phyloP scores from a whole-genome alignment of 108 stramenopile genomes.

The Nannochloropsis oceanica region DNA sequence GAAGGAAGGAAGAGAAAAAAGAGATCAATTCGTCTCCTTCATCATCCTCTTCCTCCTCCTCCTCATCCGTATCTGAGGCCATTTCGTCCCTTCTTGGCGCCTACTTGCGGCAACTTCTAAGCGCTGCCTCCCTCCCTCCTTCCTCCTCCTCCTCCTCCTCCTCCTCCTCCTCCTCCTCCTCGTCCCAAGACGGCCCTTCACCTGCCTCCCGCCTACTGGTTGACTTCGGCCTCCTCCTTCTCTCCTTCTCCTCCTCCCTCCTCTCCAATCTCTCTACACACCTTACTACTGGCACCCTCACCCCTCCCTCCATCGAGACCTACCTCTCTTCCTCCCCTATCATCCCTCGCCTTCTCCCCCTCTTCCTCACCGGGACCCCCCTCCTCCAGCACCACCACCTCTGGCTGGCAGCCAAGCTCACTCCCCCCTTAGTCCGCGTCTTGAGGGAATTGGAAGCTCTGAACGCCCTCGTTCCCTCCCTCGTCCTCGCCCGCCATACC shows the following conservation, averaged over 20 bases:
- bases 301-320: not conserved
- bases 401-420: not conserved
- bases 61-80: not conserved
- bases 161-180: not conserved
- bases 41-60: no score
- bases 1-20: no score
- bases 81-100: not conserved
- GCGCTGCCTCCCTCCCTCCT: not conserved
- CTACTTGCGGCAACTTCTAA: not conserved
- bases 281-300: not conserved
- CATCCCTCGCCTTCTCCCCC: not conserved
- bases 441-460: not conserved
- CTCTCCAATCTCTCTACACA: not conserved
- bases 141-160: not conserved
- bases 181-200: not conserved
- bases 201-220: not conserved
- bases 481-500: not conserved
- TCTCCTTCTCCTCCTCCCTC: not conserved
- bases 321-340: not conserved
- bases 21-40: no score
- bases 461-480: not conserved
- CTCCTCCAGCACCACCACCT: not conserved
- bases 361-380: not conserved
- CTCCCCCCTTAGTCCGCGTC: not conserved
- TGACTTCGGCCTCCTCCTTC: not conserved